Evolutionary conservation across 192 early-diverging fungal genomes (phyloP).

Genomic region (Entomortierella parvispora): DNA sequence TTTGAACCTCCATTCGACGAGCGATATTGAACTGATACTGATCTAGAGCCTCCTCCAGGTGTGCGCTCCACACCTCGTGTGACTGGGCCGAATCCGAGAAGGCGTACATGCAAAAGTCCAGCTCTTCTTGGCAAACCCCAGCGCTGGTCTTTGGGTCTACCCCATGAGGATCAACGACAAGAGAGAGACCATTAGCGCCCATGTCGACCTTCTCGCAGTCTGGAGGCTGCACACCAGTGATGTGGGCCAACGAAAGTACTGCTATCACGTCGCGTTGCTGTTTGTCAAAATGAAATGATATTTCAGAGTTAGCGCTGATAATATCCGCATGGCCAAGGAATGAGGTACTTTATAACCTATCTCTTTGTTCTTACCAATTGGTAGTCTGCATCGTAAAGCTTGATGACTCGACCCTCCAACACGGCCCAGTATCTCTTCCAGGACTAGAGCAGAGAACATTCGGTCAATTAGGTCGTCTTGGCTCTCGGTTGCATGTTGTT

Average conservation of each 20-base stretch:
- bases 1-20: neutral
- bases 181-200: slow-evolving; percentile 29
- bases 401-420: slow-evolving; percentile 32
- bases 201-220: slow-evolving; percentile 45
- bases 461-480: neutral
- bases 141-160: slow-evolving; percentile 8
- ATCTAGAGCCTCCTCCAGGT: slow-evolving; percentile 24
- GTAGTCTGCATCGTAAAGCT: slow-evolving; percentile 46
- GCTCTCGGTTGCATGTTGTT: neutral
- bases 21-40: slow-evolving; percentile 21
- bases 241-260: slow-evolving; percentile 17
- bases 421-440: slow-evolving; percentile 50
- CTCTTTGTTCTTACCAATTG: slow-evolving; percentile 18
- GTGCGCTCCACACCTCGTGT: slow-evolving; percentile 33
- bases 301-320: neutral
- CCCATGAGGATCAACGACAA: slow-evolving; percentile 11
- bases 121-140: slow-evolving; percentile 4
- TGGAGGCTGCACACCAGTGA: slow-evolving; percentile 22
- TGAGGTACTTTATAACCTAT: too few species aligned
- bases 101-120: slow-evolving; percentile 39
- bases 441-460: slow-evolving; percentile 8
- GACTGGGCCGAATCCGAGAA: slow-evolving; percentile 37
- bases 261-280: slow-evolving; percentile 27
- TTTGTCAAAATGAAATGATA: neutral
- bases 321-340: too few species aligned